These are phyloP conservation scores for Fusarium paranaense DNA, from an alignment of 2,329 filamentous ascomycete genomes.

Conservation along the genomic window DNA sequence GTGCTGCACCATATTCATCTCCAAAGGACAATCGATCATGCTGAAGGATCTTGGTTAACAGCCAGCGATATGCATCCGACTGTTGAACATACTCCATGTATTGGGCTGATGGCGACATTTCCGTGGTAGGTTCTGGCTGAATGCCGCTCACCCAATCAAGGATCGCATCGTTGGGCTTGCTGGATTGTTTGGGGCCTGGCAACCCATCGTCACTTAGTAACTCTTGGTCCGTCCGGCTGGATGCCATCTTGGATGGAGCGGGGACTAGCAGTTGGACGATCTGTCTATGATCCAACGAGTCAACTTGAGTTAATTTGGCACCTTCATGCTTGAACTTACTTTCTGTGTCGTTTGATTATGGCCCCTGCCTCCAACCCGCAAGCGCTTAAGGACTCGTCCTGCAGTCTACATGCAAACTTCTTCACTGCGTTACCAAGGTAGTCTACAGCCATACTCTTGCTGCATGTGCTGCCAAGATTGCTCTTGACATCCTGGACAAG, in stretches of 20 bases:
- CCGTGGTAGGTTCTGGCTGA: accelerated
- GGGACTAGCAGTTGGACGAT: not conserved
- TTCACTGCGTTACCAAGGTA: not conserved
- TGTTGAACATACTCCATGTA: conserved; percentile 3
- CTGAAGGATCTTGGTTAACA: not conserved
- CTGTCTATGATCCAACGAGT: not conserved
- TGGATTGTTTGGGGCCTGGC: not conserved
- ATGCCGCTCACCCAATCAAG: not conserved
- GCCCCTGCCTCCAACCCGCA: not conserved
- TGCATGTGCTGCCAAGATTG: not conserved
- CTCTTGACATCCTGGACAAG: not conserved
- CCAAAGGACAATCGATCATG: not conserved
- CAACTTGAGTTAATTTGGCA: not conserved
- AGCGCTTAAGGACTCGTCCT: not conserved
- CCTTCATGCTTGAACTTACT: not conserved
- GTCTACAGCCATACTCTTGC: not conserved
- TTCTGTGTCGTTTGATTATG: not conserved
- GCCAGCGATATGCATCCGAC: conserved; percentile 1
- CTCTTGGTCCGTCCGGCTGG: not conserved
- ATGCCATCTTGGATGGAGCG: not conserved
- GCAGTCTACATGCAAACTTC: conserved; percentile 10
- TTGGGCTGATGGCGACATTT: not conserved
- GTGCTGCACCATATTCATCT: accelerated
- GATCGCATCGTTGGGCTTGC: not conserved
- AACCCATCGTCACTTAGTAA: accelerated